Base-by-base conservation (phyloP, 2,329 filamentous ascomycete genomes). In the Hypocrella siamensis region DNA sequence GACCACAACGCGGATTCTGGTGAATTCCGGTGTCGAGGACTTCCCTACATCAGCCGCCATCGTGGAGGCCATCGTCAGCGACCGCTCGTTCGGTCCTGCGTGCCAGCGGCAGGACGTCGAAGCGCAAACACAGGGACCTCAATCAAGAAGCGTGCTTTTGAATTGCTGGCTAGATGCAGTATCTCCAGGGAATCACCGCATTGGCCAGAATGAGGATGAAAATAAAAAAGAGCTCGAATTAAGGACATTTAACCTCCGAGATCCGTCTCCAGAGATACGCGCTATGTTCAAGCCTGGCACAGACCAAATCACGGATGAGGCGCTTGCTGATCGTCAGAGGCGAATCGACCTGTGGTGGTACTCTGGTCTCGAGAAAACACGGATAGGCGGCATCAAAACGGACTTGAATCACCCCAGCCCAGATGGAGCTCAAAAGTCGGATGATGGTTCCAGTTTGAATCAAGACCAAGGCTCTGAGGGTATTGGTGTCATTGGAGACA, bases 1-100 rank as follows among this genome's bases (percentile, higher is more conserved):
- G 27, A 42, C 46, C 17, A 38, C 40, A 12, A 42, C 39, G 10
- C 35, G 39, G 14, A 43, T 40, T 17, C 32, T 49, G 24, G 31
- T 36, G 19, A 40, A 46, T 27, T 40, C 41, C 22, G 40, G 41
- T 4, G 39, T 46, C 26, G 40, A 44, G 7, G 40, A 44, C 28
- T 17, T 32, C 24, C 15, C 14, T 16, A n/a, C 14, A 29, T 8
- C 10, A 12, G 5, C 17, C 6, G 26, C 11, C 14, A 18, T 5
- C 17, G 8, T 19, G 9, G 26, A 32, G 15, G 14, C 16, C n/a
- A 25, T 29, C 5, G 16, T 28, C 6, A 28, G 19, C 15, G n/a
- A 11, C 26, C 18, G 14, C 28, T 30, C 22, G n/a, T 14, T 10
- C 21, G 31, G 24, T 15, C 15, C 28, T 17, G 11, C 19, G 4